Conservation (phyloP, 345 rosid genomes). For the Gossypium herbaceum region DNA sequence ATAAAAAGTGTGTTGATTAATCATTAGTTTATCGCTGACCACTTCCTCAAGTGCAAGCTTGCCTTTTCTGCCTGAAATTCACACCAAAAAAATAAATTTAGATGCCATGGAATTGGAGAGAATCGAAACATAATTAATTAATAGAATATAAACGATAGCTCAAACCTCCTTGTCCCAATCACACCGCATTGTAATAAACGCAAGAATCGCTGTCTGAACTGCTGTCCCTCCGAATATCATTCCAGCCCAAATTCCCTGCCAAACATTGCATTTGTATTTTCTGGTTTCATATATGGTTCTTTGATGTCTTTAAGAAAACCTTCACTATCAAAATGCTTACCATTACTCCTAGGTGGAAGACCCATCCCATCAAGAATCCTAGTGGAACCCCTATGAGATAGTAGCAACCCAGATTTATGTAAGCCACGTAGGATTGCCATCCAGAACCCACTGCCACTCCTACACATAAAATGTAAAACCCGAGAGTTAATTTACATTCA, state of each 20-base stretch:
- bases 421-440: constrained; percentile 88
- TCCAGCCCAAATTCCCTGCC: constrained; percentile 87
- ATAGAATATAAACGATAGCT: not conserved
- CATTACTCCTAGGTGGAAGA: constrained; percentile 65
- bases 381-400: constrained; percentile 72
- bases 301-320: too few species aligned
- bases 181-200: constrained; percentile 50
- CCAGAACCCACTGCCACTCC: constrained; percentile 99
- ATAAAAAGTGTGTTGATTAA: not conserved
- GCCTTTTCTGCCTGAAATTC: constrained; percentile 68
- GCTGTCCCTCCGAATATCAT: constrained; percentile 91
- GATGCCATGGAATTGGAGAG: not conserved
- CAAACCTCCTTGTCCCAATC: constrained; percentile 80
- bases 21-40: constrained; percentile 28
- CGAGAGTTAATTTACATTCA: too few species aligned
- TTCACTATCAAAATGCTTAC: constrained; percentile 26
- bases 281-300: too few species aligned
- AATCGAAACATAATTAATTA: not conserved
- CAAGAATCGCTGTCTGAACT: constrained; percentile 53
- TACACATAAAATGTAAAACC: constrained; percentile 5
- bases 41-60: constrained; percentile 45
- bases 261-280: not conserved
- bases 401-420: constrained; percentile 83
- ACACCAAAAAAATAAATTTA: not conserved
- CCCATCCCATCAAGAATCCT: constrained; percentile 90